Conservation (phyloP, 2,329 filamentous ascomycete species). For the Penicillium fuscoglaucum region DNA sequence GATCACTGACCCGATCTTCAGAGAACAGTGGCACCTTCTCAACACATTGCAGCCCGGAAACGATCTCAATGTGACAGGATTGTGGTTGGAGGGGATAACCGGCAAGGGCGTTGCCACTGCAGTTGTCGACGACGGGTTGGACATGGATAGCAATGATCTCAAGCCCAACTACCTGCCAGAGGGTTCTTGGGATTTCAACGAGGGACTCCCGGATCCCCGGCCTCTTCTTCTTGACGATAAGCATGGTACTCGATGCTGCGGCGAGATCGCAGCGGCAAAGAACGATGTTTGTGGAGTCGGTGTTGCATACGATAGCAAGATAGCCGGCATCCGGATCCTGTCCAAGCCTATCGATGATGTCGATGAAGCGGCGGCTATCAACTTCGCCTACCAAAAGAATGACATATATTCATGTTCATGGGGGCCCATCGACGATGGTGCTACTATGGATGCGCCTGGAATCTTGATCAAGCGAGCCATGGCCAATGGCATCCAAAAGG, state of each 20-base stretch:
- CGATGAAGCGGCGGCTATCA: conserved; percentile 89
- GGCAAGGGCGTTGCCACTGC: conserved; percentile 86
- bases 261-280: conserved; percentile 86
- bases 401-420: conserved; percentile 99
- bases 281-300: conserved; percentile 96
- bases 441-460: conserved; percentile 89
- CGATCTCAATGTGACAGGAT: conserved; percentile 92
- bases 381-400: conserved; percentile 87
- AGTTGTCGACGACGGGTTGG: conserved; percentile 92
- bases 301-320: conserved; percentile 86
- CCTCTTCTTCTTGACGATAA: conserved; percentile 81
- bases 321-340: conserved; percentile 89
- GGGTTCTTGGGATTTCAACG: conserved; percentile 96
- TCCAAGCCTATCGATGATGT: conserved; percentile 87
- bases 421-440: conserved; percentile 92
- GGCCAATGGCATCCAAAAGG: conserved; percentile 87
- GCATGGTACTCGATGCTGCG: conserved; percentile 92
- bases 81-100: conserved; percentile 89
- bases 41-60: conserved; percentile 80
- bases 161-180: conserved; percentile 90
- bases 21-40: conserved; percentile 92
- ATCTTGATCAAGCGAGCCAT: conserved; percentile 87
- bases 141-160: conserved; percentile 92
- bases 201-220: conserved; percentile 72
- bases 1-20: conserved; percentile 88